A percentile compares a stretch with the other conserved stretches of the same genome.
Conservation (phyloP, 2,329 filamentous ascomycete genomes). For the Exophiala mesophila region DNA sequence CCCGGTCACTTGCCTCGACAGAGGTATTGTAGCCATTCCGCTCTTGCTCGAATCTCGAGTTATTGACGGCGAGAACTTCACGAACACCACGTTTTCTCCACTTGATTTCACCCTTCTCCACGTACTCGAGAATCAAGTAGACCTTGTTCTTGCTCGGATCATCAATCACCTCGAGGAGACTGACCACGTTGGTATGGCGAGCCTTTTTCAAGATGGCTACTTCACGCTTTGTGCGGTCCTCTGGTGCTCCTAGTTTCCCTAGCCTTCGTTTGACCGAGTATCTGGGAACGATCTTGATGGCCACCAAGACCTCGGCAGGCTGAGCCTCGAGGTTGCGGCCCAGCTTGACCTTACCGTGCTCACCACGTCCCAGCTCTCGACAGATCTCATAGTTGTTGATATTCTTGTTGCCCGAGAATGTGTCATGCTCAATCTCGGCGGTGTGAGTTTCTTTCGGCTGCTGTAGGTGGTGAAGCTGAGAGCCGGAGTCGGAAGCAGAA, state of each 20-base stretch:
- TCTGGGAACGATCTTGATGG: constrained; percentile 97
- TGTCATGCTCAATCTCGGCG: constrained; percentile 83
- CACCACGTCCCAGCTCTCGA: constrained; percentile 89
- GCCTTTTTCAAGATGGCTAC: constrained; percentile 99
- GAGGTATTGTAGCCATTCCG: constrained; percentile 77
- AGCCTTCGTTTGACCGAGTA: constrained; percentile 90
- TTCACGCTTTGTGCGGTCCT: constrained; percentile 79
- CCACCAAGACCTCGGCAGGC: constrained; percentile 67
- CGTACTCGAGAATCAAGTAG: constrained; percentile 94
- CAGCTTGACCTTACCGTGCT: constrained; percentile 96
- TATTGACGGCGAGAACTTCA: constrained; percentile 78
- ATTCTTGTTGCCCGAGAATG: constrained; percentile 82
- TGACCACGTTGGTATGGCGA: constrained; percentile 93
- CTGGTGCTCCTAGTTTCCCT: constrained; percentile 65
- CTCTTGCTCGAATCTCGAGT: constrained; percentile 65
- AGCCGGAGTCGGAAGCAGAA: constrained; percentile 40
- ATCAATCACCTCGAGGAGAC: constrained; percentile 92
- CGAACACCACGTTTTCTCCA: constrained; percentile 87
- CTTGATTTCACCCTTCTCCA: constrained; percentile 86
- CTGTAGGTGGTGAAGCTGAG: constrained; percentile 67
- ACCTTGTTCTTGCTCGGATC: constrained; percentile 96
- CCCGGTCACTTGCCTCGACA: constrained; percentile 41
- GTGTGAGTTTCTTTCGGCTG: constrained; percentile 84
- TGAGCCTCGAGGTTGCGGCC: constrained; percentile 64
- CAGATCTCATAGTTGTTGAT: constrained; percentile 99